Conservation (phyloP, 192 early-diverging fungal species). For the Gonapodya sp. region DNA sequence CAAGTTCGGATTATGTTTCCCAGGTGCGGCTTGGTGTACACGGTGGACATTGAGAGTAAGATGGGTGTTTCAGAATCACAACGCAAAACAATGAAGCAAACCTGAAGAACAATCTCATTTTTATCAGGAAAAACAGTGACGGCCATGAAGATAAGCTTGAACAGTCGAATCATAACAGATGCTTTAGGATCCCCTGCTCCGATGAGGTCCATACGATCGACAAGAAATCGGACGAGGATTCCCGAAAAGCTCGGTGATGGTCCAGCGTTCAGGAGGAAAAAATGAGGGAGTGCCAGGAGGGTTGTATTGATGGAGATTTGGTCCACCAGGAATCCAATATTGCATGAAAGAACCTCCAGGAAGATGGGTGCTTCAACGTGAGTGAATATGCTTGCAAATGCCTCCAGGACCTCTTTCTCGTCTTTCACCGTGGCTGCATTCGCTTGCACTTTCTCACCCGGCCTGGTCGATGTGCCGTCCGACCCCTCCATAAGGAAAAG, state of each 20-base stretch:
- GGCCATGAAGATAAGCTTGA: constrained; percentile 90
- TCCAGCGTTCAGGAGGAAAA: constrained; percentile 70
- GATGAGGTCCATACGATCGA: constrained; percentile 65
- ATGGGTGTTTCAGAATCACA: too few species aligned
- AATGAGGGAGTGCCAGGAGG: constrained; percentile 75
- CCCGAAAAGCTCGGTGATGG: constrained; percentile 70
- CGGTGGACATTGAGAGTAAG: too few species aligned
- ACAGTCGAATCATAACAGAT: constrained; percentile 73
- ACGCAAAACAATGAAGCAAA: neutral
- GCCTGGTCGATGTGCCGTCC: constrained; percentile 13
- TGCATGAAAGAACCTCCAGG: constrained; percentile 89
- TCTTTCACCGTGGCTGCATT: constrained; percentile 43
- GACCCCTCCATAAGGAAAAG: constrained; percentile 58
- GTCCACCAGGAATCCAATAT: constrained; percentile 78
- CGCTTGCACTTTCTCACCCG: neutral
- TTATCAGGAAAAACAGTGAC: constrained; percentile 81
- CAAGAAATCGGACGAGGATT: constrained; percentile 63
- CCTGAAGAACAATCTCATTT: constrained; percentile 80
- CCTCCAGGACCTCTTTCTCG: constrained; percentile 86
- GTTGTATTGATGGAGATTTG: constrained; percentile 66
- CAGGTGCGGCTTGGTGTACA: constrained; percentile 55
- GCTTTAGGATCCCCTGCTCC: constrained; percentile 53
- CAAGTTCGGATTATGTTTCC: constrained; percentile 80
- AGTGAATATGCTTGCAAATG: constrained; percentile 78
- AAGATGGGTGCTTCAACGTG: constrained; percentile 78